Evolutionary conservation across 2,329 filamentous ascomycete species (phyloP).

Genomic region (Lizonia empirigonia): DNA sequence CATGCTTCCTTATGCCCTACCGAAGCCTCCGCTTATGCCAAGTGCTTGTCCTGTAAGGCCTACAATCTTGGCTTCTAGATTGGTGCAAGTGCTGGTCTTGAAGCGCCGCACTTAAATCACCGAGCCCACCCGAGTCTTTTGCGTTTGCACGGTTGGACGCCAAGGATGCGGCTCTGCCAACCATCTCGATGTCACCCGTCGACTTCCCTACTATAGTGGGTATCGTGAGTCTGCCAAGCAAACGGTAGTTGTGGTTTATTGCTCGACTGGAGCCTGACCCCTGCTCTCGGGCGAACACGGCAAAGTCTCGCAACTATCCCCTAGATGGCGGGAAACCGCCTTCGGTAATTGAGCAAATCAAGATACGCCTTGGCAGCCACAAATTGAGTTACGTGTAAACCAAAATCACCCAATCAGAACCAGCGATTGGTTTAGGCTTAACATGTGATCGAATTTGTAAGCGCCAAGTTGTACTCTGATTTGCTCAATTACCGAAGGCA

Average conservation of each 20-base stretch:
- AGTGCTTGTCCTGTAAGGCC: constrained; percentile 10
- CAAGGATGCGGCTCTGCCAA: constrained; percentile 15
- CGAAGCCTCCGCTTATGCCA: constrained; percentile 6
- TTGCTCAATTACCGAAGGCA: too few species aligned
- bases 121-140: constrained; percentile 12
- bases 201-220: neutral
- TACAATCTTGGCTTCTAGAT: constrained; percentile 9
- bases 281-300: constrained; percentile 11
- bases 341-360: too few species aligned
- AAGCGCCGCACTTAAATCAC: constrained; percentile 6
- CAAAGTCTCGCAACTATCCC: neutral
- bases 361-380: too few species aligned
- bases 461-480: too few species aligned
- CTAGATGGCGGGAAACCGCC: too few species aligned
- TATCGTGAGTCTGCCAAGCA: constrained; percentile 6
- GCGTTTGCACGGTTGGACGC: constrained; percentile 2
- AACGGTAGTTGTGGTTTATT: neutral
- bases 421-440: too few species aligned
- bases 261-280: neutral
- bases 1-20: constrained; percentile 9
- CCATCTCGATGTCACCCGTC: neutral
- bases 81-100: constrained; percentile 1
- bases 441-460: too few species aligned
- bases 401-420: too few species aligned
- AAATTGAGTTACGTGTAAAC: too few species aligned